Evolutionary conservation across 1,139 yeast genomes (phyloP), one percentile per base, ranked within the genome.

Genomic region (Geotrichum australiense): DNA sequence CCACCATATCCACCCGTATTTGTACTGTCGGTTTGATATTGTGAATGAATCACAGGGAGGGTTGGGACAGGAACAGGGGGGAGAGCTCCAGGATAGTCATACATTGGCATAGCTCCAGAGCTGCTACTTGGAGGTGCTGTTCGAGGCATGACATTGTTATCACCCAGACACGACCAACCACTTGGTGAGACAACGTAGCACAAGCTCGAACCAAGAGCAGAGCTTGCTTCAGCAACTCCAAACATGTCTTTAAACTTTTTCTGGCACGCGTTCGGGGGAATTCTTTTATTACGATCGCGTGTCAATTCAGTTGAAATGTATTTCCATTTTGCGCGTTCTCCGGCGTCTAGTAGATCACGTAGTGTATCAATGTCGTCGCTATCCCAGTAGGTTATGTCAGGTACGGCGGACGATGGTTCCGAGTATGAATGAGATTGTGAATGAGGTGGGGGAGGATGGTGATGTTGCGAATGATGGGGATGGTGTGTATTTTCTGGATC

Each of bases 281-380:
- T 64, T 20, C 71, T 55, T 47, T 64, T 52, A 34, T 56, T 48
- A 5, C 59, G 57, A 19, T 52, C 53, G 20, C 50, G 46, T 7
- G 62, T 54, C 21, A 64, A 46, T 37, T 53, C 57, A 8, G 58
- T 56, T 26, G 71, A 62, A 37, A 68, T 57, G 48, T 56, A 66
- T 47, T 63, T 62, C 72, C 72, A 68, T 43, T 68, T 68, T 32
- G 65, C 63, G 38, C 64, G 53, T 43, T 68, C 72, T 6, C 67
- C 71, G 4, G 55, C 53, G 24, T 60, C 64, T 29, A 68, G 53
- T 28, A 67, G 49, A 5, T 61, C 59, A 35, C 57, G 50, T 32
- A 68, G 53, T 15, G 62, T 59, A 14, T 59, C 61, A 3, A 58
- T 46, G 39, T 65, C 71, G 7, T 62, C 64, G n/a, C 42, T 35